phyloP scores from a whole-genome alignment of 75 land plant genomes.

The Cupressus sempervirens region DNA sequence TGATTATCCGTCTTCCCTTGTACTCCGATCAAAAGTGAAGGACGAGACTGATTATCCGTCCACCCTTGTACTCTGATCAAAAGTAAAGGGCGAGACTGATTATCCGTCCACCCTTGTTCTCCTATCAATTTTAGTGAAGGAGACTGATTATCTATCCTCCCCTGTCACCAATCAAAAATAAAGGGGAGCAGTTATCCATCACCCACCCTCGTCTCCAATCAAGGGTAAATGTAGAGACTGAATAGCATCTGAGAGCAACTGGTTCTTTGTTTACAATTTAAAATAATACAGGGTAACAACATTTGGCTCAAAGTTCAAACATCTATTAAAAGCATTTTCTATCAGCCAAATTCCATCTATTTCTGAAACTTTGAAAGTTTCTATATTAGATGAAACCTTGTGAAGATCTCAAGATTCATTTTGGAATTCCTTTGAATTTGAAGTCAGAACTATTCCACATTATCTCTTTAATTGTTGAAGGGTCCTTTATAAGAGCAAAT shows the following conservation, averaged over 20 bases:
- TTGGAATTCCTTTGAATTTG: neutral
- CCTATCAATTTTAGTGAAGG: no score
- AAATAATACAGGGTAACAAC: neutral
- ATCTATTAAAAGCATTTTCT: neutral
- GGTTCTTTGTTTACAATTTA: neutral
- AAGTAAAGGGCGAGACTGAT: no score
- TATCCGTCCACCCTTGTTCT: no score
- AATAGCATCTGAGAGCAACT: neutral
- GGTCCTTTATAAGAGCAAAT: neutral
- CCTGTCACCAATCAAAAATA: no score
- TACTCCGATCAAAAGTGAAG: no score
- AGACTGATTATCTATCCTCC: no score
- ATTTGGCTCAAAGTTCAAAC: neutral
- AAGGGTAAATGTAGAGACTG: neutral
- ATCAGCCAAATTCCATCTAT: neutral
- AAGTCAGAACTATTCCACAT: neutral
- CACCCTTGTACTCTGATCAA: no score
- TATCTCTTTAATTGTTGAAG: neutral
- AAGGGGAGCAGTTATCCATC: no score
- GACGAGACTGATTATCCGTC: no score
- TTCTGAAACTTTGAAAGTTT: neutral
- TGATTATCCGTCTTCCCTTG: no score
- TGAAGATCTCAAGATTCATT: neutral
- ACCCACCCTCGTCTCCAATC: no score
- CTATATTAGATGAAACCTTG: neutral